Percentiles rank a stretch among this genome's conserved stretches.
Evolutionary conservation across 345 rosid genomes (phyloP).

Genomic region (Passiflora organensis): DNA sequence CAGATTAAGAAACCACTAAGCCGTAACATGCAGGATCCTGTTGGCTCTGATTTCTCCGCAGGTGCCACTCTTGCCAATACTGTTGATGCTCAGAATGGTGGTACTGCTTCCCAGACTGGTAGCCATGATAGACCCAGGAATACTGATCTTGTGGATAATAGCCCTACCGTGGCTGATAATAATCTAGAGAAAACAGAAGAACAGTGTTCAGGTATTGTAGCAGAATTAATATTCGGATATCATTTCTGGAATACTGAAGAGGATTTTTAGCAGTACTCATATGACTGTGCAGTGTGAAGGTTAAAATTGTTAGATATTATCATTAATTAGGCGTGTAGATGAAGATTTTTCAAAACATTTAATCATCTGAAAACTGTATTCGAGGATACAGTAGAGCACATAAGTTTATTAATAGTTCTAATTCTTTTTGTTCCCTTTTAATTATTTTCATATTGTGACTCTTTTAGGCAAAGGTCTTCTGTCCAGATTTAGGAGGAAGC

Average conservation of each 20-base stretch:
- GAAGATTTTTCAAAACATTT: too few species aligned
- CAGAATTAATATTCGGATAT: background rate
- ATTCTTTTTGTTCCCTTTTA: too few species aligned
- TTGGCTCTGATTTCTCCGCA: conserved; percentile 17
- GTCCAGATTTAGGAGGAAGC: conserved; percentile 13
- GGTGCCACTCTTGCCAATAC: conserved; percentile 16
- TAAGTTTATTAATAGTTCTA: too few species aligned
- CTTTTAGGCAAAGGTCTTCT: conserved; percentile 14
- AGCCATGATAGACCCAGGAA: conserved; percentile 26
- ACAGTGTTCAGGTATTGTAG: background rate
- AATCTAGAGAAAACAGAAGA: background rate
- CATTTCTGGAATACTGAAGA: too few species aligned
- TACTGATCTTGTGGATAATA: conserved; percentile 17
- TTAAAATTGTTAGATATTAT: too few species aligned
- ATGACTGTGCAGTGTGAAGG: too few species aligned
- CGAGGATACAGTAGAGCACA: too few species aligned
- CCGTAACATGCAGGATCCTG: conserved; percentile 10
- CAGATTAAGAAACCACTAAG: conserved; percentile 14
- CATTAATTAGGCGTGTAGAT: too few species aligned
- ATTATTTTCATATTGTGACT: conserved; percentile 7
- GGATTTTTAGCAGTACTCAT: too few species aligned
- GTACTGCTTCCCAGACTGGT: background rate
- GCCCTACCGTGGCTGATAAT: background rate
- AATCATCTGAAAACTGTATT: too few species aligned
- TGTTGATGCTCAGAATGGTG: conserved; percentile 3